Evolutionary conservation across 192 early-diverging fungal genomes (phyloP).

Genomic region (Chytriomyces sp.): DNA sequence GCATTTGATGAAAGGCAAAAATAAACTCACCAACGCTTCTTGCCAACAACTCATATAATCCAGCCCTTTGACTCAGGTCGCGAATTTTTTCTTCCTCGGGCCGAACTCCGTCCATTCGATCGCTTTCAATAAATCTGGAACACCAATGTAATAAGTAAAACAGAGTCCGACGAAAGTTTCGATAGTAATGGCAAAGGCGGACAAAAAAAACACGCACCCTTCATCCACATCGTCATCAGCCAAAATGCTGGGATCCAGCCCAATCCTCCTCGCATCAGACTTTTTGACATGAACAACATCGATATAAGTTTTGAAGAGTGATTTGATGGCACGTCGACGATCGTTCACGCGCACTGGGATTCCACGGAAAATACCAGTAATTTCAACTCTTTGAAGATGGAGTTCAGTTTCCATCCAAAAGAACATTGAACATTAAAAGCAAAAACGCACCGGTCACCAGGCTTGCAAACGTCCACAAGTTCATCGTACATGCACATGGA

Average conservation of each 20-base stretch:
- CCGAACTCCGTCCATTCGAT: constrained; percentile 46
- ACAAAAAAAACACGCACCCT: constrained; percentile 37
- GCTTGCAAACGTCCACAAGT: constrained; percentile 87
- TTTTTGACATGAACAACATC: constrained; percentile 93
- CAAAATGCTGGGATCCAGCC: constrained; percentile 52
- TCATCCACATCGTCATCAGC: constrained; percentile 64
- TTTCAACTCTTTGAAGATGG: constrained; percentile 70
- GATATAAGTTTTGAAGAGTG: constrained; percentile 92
- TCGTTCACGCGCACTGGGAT: constrained; percentile 92
- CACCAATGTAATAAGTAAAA: background rate
- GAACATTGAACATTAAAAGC: background rate
- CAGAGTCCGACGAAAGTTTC: constrained; percentile 27
- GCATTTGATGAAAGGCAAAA: background rate
- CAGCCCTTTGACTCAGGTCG: constrained; percentile 64
- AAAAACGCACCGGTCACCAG: constrained; percentile 78
- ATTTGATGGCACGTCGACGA: constrained; percentile 82
- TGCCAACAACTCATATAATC: constrained; percentile 83
- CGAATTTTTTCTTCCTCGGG: constrained; percentile 67
- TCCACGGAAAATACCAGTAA: constrained; percentile 94
- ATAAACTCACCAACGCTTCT: constrained; percentile 62
- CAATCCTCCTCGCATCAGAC: constrained; percentile 75
- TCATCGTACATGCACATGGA: constrained; percentile 91
- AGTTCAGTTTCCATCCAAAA: background rate
- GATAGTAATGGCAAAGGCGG: background rate
- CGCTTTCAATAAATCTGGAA: constrained; percentile 34